Evolutionary conservation across 129 eudicot genomes (phyloP).

Genomic region (Chrysanthemum lavandulifolium): DNA sequence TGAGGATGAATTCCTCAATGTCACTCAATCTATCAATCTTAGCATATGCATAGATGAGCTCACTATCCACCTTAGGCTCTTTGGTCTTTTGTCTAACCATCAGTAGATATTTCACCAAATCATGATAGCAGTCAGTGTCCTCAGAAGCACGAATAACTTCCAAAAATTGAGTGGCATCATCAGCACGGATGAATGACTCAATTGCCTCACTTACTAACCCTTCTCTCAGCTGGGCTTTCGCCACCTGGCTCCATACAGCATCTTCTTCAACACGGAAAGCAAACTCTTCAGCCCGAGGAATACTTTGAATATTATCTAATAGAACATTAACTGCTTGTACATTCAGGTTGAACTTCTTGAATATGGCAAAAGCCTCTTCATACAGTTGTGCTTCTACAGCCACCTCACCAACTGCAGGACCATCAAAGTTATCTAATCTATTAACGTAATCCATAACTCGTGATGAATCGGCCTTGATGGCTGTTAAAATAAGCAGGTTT

Average conservation of each 20-base stretch:
- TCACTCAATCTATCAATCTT: conserved; percentile 90
- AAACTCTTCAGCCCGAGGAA: conserved; percentile 88
- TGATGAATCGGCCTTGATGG: conserved; percentile 90
- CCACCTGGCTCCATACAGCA: conserved; percentile 99
- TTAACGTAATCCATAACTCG: conserved; percentile 91
- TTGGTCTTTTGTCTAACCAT: conserved; percentile 94
- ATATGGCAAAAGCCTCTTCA: conserved; percentile 93
- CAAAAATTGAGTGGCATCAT: conserved; percentile 84
- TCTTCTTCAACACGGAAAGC: conserved; percentile 98
- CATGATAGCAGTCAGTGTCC: conserved; percentile 76
- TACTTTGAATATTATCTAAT: conserved; percentile 68
- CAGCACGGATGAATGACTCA: conserved; percentile 93
- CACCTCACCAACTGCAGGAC: conserved; percentile 97
- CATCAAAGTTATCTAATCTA: conserved; percentile 89
- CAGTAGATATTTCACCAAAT: conserved; percentile 74
- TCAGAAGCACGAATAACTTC: conserved; percentile 82
- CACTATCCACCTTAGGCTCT: conserved; percentile 94
- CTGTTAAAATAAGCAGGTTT: conserved; percentile 85
- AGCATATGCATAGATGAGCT: conserved; percentile 92
- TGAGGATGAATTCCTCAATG: conserved; percentile 85
- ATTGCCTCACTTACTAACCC: conserved; percentile 93
- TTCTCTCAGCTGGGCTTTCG: conserved; percentile 85
- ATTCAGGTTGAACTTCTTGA: conserved; percentile 86
- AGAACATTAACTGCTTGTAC: conserved; percentile 94
- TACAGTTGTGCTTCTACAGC: conserved; percentile 90